Evolutionary conservation across 108 stramenopile species (phyloP), one percentile per base, ranked within the genome.

Genomic region (Craspedostauros australis): DNA sequence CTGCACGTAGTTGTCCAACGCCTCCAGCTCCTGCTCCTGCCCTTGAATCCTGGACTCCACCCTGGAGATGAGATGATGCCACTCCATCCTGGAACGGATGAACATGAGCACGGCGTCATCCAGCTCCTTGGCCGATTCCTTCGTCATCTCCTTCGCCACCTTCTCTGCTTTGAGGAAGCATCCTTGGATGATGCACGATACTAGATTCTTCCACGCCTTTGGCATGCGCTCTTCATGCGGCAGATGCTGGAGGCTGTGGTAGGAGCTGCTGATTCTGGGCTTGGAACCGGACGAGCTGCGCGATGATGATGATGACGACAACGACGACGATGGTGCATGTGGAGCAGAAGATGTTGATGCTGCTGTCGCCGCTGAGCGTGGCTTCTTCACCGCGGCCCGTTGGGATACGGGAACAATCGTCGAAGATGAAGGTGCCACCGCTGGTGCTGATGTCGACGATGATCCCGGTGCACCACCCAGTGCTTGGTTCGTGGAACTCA

Each of bases 11-110:
- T 39, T 46, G 45, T 76, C 70, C 50, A 76, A 40, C 14, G 63
- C 52, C 46, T 70, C 60, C 50, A 60, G 52, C 59, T 76, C 75
- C 43, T 76, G 49, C 1, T 60, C 69, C 50, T 70, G 62, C 15
- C 75, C 75, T 54, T 62, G 47, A 8, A 76, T 49, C 39, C 70
- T 76, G 9, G 75, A 64, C 54, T 76, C 69, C 18, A 70, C 28
- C 25, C 58, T 39, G n/a, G 58, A 47, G 16, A 76, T 36, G 6
- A 58, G 14, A n/a, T 61, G 64, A 19, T 52, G 54, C 33, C 38
- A 76, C 36, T 76, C 75, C 48, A 57, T 26, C 2, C 69, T 47
- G 21, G 39, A 40, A 14, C 47, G 37, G 23, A 76, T 38, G 52
- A 75, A 75, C 9, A 39, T 14, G 1, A 62, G 51, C 22, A 66